Evolutionary conservation across 2,329 filamentous ascomycete genomes (phyloP).

Genomic region (Hypomyces perniciosus): DNA sequence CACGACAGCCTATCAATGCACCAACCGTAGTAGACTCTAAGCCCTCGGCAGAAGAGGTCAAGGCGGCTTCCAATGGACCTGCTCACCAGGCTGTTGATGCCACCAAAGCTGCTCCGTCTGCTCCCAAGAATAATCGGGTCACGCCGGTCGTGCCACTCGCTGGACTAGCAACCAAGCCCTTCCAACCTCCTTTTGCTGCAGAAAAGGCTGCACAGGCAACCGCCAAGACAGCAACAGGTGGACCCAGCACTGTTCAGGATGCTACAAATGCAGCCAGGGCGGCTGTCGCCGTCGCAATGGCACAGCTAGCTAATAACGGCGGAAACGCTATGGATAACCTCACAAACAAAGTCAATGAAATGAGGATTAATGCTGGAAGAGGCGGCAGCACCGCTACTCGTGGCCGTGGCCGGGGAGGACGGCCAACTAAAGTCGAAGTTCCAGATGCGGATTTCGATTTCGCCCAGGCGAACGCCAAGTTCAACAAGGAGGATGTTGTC

Average conservation of each 20-base stretch:
- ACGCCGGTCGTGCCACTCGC: conserved; percentile 61
- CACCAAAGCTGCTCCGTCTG: conserved; percentile 38
- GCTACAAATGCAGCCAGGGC: conserved; percentile 70
- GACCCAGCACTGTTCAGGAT: conserved; percentile 46
- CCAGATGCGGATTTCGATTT: conserved; percentile 93
- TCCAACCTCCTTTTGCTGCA: conserved; percentile 26
- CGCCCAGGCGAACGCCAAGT: conserved; percentile 47
- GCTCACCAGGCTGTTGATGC: conserved; percentile 31
- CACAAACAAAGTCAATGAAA: conserved; percentile 68
- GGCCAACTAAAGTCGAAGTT: conserved; percentile 68
- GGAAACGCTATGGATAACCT: conserved; percentile 60
- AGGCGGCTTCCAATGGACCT: conserved; percentile 33
- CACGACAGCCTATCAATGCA: conserved; percentile 41
- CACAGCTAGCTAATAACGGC: conserved; percentile 50
- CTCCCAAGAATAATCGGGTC: conserved; percentile 48
- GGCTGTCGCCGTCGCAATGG: conserved; percentile 75
- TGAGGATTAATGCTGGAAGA: conserved; percentile 58
- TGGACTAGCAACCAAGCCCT: conserved; percentile 36
- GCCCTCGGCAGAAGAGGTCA: conserved; percentile 45
- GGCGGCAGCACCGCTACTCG: conserved; percentile 42
- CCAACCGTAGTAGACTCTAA: conserved; percentile 65
- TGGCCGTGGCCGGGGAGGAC: conserved; percentile 44
- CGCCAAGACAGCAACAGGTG: conserved; percentile 33
- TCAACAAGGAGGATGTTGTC: conserved; percentile 52
- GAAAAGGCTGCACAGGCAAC: conserved; percentile 25